Conservation (phyloP, 108 stramenopile species). For the Epipyxis sp. region DNA sequence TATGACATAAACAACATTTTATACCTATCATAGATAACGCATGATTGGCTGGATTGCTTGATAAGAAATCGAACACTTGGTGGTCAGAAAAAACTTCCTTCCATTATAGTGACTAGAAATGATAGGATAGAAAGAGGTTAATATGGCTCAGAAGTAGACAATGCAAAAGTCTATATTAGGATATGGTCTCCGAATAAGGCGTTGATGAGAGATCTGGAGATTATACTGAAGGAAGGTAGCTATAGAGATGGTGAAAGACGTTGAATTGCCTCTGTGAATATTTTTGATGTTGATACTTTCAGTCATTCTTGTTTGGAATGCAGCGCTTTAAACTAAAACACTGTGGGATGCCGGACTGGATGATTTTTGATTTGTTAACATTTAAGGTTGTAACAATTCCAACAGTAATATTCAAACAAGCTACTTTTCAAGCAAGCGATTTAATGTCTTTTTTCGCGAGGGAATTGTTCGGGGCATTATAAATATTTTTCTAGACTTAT, state of each 20-base stretch:
- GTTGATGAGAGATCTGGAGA: too few relatives aligned
- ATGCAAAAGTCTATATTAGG: background rate
- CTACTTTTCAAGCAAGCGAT: too few relatives aligned
- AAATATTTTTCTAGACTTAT: too few relatives aligned
- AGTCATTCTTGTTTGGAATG: slow-evolving; percentile 17
- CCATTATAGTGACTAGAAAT: background rate
- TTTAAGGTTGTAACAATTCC: too few relatives aligned
- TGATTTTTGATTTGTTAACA: too few relatives aligned
- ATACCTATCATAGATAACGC: background rate
- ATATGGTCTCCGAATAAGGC: background rate
- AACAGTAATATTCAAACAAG: too few relatives aligned
- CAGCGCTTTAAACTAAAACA: background rate
- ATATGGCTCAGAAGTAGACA: background rate
- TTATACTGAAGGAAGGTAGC: slow-evolving; percentile 23
- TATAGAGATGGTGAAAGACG: background rate
- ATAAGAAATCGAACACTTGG: background rate
- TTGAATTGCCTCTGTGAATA: slow-evolving; percentile 16
- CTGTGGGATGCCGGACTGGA: too few relatives aligned
- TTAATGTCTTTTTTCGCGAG: too few relatives aligned
- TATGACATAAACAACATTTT: background rate
- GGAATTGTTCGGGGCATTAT: too few relatives aligned
- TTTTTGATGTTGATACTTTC: slow-evolving; percentile 6
- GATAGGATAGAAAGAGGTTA: background rate
- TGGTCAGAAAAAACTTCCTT: background rate
- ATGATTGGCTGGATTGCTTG: background rate